A percentile compares a stretch with the other conserved stretches of the same genome.
Evolutionary conservation across 768 basidiomycete species (phyloP).

Genomic region (Phlebiopsis gigantea): DNA sequence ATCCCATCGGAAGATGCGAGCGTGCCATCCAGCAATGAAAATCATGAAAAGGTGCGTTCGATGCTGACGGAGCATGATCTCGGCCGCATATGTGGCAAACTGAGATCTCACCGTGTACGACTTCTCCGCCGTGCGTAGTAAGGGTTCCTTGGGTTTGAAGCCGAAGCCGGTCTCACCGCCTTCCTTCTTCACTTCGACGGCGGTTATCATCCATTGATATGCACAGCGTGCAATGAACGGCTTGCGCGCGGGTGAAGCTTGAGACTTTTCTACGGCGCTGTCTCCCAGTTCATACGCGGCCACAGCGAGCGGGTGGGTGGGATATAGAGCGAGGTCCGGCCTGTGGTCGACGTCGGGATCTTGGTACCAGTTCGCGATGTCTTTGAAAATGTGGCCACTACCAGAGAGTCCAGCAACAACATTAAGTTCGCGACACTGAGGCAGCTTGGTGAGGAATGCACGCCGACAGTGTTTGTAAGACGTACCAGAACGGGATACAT

Average conservation of each 20-base stretch:
- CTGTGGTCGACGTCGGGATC: neutral
- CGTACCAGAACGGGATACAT: neutral
- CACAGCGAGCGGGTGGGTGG: neutral
- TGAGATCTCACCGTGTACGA: neutral
- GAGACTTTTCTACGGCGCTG: neutral
- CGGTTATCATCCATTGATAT: neutral
- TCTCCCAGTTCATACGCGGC: neutral
- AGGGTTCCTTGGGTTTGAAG: neutral
- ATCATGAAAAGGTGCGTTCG: neutral
- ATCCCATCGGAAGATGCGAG: slow-evolving; percentile 7
- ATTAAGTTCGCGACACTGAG: neutral
- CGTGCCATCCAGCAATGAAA: neutral
- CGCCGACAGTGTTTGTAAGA: neutral
- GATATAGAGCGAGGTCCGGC: neutral
- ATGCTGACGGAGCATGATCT: neutral
- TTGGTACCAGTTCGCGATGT: neutral
- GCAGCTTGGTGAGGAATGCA: neutral
- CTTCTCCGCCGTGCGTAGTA: neutral
- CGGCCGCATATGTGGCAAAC: neutral
- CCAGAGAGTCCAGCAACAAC: neutral
- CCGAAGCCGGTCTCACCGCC: neutral
- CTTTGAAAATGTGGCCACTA: neutral
- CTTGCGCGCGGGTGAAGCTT: neutral
- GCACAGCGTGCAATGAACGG: neutral
- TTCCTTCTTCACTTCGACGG: neutral